phyloP scores from a whole-genome alignment of 345 rosid genomes.

The Triadica sebifera region DNA sequence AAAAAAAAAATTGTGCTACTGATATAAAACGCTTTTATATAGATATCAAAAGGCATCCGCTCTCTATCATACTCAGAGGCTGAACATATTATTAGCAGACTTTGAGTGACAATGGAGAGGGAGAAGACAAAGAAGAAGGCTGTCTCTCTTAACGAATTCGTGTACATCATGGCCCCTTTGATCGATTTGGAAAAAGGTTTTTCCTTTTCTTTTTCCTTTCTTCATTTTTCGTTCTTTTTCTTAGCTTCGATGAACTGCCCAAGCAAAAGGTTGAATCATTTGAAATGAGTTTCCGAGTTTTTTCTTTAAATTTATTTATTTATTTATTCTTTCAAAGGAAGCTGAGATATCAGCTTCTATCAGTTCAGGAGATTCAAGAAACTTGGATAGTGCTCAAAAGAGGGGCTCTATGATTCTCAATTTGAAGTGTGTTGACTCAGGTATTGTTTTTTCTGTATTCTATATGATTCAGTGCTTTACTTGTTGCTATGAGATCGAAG shows the following conservation, averaged over 20 bases:
- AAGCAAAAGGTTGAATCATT: background rate
- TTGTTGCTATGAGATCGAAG: background rate
- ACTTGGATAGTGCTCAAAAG: slow-evolving; percentile 62
- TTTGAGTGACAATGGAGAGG: slow-evolving; percentile 18
- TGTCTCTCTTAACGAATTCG: slow-evolving; percentile 62
- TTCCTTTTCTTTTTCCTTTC: background rate
- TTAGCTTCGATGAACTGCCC: background rate
- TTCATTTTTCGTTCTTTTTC: background rate
- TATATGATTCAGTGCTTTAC: too few species aligned
- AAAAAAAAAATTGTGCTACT: too few species aligned
- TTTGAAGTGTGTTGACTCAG: slow-evolving; percentile 78
- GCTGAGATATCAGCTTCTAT: slow-evolving; percentile 83
- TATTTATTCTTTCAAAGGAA: slow-evolving; percentile 43
- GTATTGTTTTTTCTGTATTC: slow-evolving; percentile 25
- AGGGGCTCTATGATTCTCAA: slow-evolving; percentile 73
- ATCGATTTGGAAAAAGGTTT: slow-evolving; percentile 77
- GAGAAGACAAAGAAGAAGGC: slow-evolving; percentile 45
- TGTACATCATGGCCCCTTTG: slow-evolving; percentile 63
- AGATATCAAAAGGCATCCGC: background rate
- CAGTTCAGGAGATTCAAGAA: slow-evolving; percentile 58
- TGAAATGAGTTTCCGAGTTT: background rate
- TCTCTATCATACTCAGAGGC: background rate
- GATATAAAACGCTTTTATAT: too few species aligned
- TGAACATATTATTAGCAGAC: background rate
- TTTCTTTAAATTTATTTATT: background rate